A percentile compares a stretch with the other conserved stretches of the same genome.
These are phyloP conservation scores for Prunus yedoensis DNA, from an alignment of 331 rosid genomes.

Conservation along the genomic window DNA sequence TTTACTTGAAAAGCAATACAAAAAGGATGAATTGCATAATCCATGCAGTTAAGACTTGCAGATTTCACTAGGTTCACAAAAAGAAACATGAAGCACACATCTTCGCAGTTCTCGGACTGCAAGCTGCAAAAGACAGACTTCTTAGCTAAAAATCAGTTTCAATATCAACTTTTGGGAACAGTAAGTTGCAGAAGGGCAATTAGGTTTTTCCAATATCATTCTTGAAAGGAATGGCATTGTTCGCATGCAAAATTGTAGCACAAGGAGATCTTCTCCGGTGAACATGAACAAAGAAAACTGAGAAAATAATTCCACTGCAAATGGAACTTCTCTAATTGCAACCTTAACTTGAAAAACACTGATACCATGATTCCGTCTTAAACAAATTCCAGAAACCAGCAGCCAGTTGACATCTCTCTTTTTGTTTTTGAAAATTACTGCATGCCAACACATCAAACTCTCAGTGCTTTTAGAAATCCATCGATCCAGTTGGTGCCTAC, in stretches of 20 bases:
- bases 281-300: neutral
- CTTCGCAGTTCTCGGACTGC: too few species aligned
- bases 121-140: too few species aligned
- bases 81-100: neutral
- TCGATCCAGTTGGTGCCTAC: neutral
- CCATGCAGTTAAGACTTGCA: too few species aligned
- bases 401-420: neutral
- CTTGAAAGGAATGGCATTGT: neutral
- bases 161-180: neutral
- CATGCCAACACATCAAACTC: neutral
- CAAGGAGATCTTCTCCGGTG: neutral
- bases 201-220: neutral
- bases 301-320: neutral
- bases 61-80: too few species aligned
- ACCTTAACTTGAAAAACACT: neutral
- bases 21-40: too few species aligned
- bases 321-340: neutral
- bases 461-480: neutral
- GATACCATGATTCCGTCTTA: neutral
- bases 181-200: neutral
- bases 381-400: neutral
- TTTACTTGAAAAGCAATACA: too few species aligned
- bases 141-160: too few species aligned
- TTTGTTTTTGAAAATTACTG: neutral
- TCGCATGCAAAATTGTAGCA: neutral